Evolutionary conservation across 2,329 filamentous ascomycete species (phyloP), one percentile per base, ranked within the genome.

Genomic region (Hyphodiscus sp.): DNA sequence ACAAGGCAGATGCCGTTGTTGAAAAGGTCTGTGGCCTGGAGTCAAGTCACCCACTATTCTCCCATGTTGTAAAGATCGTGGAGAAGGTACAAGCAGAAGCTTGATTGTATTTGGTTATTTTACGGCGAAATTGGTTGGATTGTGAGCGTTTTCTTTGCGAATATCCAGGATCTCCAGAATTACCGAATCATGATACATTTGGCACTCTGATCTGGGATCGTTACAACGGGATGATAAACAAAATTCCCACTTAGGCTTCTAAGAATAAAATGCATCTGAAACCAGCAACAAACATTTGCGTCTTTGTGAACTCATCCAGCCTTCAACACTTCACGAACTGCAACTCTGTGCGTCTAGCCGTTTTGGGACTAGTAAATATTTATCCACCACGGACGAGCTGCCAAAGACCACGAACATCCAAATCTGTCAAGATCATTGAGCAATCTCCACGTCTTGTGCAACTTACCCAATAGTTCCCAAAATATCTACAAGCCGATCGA

Each of bases 1-100:
- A 86, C 67, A 76, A 77, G 2, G 76, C 92, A 15, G 84, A 88
- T 63, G 85, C 87, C 1, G 87, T 92, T 9, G 89, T 92, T 45
- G 75, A 77, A 68, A 81, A 92, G 71, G 81, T 99, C 59, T 95
- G 89, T 62, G 91, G 91, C 42, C 78, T 99, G 53, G 83, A 90
- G 64, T 74, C 82, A 55, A 76, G 71, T 20, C 89, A 97, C 68
- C 86, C 89, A 67, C 80, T 97, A 53, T 95, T 85, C 73, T 74
- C 81, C 54, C 79, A 84, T 67, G 81, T 96, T 33, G 79, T 91
- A 46, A 77, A 87, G 65, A 77, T 92, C 54, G 91, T 97, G 54
- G 80, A 87, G 74, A 88, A 86, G 70, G 91, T 97, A 29, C 90
- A 96, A 74, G 78, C 74, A 23, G 65, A 66, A 52, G 65, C 59